These are phyloP conservation scores for Raffaelea arxii DNA, from an alignment of 2,329 filamentous ascomycete species.

Conservation along the genomic window DNA sequence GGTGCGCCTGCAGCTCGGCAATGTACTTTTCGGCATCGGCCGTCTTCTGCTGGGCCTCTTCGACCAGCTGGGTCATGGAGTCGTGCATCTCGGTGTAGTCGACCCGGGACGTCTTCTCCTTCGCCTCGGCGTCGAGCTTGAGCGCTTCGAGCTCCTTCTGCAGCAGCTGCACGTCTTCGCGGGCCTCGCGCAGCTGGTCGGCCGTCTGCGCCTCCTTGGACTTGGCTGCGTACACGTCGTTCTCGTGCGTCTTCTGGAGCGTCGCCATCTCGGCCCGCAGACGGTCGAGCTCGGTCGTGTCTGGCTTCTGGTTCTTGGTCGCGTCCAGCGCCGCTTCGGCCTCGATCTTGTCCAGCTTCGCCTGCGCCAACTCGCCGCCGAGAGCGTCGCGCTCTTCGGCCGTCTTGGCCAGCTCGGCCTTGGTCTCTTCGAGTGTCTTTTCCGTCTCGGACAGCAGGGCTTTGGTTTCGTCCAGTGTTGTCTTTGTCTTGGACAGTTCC, in stretches of 20 bases:
- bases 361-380: conserved; percentile 43
- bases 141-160: conserved; percentile 43
- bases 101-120: conserved; percentile 44
- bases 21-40: conserved; percentile 36
- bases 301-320: conserved; percentile 42
- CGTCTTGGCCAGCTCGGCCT: conserved; percentile 33
- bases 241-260: conserved; percentile 31
- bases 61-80: conserved; percentile 48
- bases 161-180: conserved; percentile 36
- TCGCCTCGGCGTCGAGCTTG: conserved; percentile 33
- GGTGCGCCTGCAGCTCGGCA: conserved; percentile 41
- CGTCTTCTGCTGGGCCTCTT: conserved; percentile 40
- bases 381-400: conserved; percentile 39
- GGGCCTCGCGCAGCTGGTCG: conserved; percentile 24
- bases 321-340: conserved; percentile 53
- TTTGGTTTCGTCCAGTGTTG: too few species aligned
- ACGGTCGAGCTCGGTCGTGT: conserved; percentile 43
- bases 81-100: conserved; percentile 56
- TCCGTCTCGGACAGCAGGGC: conserved; percentile 27
- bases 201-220: conserved; percentile 26
- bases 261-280: conserved; percentile 40
- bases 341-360: conserved; percentile 51
- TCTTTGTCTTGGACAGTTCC: too few species aligned
- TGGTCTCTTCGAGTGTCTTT: conserved; percentile 23
- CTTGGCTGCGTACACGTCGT: conserved; percentile 22